phyloP scores from a whole-genome alignment of 2,329 filamentous ascomycete species.

The Sporothrix variecibatus region DNA sequence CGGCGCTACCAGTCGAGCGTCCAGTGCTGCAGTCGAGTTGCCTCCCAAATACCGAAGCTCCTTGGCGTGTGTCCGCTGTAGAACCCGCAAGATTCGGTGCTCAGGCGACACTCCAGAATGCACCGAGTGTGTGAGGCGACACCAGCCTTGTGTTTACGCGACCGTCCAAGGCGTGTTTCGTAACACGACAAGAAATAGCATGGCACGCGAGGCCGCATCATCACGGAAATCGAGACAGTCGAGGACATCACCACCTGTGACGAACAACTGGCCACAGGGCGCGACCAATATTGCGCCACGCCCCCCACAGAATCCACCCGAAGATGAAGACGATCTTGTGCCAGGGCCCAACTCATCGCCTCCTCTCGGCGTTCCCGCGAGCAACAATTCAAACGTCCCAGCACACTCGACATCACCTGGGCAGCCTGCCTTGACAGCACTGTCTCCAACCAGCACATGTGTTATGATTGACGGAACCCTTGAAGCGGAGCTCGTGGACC shows the following conservation, averaged over 20 bases:
- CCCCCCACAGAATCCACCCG: not conserved
- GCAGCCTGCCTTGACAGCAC: not conserved
- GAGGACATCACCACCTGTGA: not conserved
- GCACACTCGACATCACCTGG: not conserved
- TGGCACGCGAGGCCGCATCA: not conserved
- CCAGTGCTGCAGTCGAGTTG: constrained; percentile 1
- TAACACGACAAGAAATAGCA: not conserved
- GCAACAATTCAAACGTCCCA: not conserved
- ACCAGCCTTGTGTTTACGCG: not conserved
- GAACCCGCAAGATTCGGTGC: constrained; percentile 14
- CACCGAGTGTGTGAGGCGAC: constrained; percentile 2
- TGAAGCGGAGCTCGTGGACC: constrained; percentile 5
- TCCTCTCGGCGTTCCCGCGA: not conserved
- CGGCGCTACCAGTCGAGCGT: not conserved
- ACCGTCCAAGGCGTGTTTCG: not conserved
- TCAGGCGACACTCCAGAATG: constrained; percentile 12
- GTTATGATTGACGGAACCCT: not conserved
- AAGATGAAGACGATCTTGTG: not conserved
- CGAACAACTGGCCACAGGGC: not conserved
- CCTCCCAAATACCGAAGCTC: constrained; percentile 22
- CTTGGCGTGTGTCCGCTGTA: constrained; percentile 13
- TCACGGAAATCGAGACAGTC: not conserved
- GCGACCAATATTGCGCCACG: not conserved
- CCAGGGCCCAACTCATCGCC: not conserved
- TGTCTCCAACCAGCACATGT: not conserved